These are phyloP conservation scores for Cryomyces minteri DNA, from an alignment of 495 filamentous ascomycete genomes.

Conservation along the genomic window DNA sequence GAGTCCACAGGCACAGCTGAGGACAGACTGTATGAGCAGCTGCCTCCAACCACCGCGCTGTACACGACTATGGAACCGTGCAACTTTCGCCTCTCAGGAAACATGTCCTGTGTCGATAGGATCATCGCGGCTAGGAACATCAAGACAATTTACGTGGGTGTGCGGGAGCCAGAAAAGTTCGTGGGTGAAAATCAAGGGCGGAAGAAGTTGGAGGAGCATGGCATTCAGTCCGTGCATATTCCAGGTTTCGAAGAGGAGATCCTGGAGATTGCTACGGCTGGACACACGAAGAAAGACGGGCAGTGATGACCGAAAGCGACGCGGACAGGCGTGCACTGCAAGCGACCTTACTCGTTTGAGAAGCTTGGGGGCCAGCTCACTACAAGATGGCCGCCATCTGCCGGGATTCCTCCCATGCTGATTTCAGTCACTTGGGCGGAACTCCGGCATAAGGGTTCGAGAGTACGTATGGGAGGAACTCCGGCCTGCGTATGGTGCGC, in stretches of 20 bases:
- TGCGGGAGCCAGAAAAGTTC: conserved; percentile 78
- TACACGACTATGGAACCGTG: conserved; percentile 97
- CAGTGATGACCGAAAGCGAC: too few relatives aligned
- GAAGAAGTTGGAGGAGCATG: conserved; percentile 46
- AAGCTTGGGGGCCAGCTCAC: too few relatives aligned
- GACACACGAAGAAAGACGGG: conserved; percentile 34
- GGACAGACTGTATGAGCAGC: conserved; percentile 32
- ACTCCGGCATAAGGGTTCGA: too few relatives aligned
- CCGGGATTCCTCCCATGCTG: too few relatives aligned
- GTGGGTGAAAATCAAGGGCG: conserved; percentile 64
- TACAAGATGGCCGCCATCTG: too few relatives aligned
- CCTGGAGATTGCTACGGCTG: conserved; percentile 58
- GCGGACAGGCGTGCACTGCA: too few relatives aligned
- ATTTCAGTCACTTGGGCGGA: too few relatives aligned
- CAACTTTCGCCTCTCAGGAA: conserved; percentile 60
- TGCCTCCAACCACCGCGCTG: conserved; percentile 40
- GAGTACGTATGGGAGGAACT: too few relatives aligned
- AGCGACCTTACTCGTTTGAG: too few relatives aligned
- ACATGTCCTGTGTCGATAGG: conserved; percentile 63
- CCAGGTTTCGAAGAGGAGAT: conserved; percentile 68
- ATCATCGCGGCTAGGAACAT: conserved; percentile 40
- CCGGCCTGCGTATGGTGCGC: too few relatives aligned
- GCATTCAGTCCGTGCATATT: conserved; percentile 56
- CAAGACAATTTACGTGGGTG: conserved; percentile 68
- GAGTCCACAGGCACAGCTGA: conserved; percentile 29